Base-by-base conservation (phyloP, 257 asterid genomes). In the Perilla frutescens region DNA sequence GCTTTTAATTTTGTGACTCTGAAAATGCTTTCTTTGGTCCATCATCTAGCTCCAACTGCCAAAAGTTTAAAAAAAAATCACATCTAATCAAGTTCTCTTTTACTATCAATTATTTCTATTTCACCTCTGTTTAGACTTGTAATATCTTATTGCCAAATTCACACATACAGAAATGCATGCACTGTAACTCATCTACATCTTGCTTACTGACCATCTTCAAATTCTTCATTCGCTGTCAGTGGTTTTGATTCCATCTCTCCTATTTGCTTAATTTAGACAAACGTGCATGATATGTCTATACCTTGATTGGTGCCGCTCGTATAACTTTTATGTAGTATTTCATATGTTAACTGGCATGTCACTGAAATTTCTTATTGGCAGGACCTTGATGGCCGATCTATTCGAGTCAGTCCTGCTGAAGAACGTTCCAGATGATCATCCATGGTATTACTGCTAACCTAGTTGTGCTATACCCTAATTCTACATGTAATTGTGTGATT, bases 331-430 rank as follows among this genome's bases (percentile, higher is more conserved):
- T 63, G 32, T n/a, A 56, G 10, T 59, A 51, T 11, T 60, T 55
- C 6, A 20, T 54, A 54, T 59, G 31, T 51, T 36, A 43, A 14
- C 60, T 3, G 7, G 2, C 31, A 9, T 70, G 67, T 70, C 11
- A 15, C 31, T 72, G 41, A 49, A 62, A 55, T 47, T 58, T 75
- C 8, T 71, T 62, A 66, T 26, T 55, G 41, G 76, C 84, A 88
- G 93, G 88, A 88, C 79, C 88, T 88, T 32, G 60, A 76, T 36
- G 93, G 93, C 20, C 69, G 93, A 80, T 4, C 81, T 47, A 81
- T 88, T 67, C 87, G 91, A 37, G 91, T 88, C 41, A 84, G 78
- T 63, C 77, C 79, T 45, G 93, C 93, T 78, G 91, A 81, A 76
- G 81, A 82, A 70, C 91, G 88, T 41, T 72, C 62, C 26, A 11